Evolutionary conservation across 2,329 filamentous ascomycete species (phyloP), one percentile per base, ranked within the genome.

Genomic region (Tolypocladium capitatum): DNA sequence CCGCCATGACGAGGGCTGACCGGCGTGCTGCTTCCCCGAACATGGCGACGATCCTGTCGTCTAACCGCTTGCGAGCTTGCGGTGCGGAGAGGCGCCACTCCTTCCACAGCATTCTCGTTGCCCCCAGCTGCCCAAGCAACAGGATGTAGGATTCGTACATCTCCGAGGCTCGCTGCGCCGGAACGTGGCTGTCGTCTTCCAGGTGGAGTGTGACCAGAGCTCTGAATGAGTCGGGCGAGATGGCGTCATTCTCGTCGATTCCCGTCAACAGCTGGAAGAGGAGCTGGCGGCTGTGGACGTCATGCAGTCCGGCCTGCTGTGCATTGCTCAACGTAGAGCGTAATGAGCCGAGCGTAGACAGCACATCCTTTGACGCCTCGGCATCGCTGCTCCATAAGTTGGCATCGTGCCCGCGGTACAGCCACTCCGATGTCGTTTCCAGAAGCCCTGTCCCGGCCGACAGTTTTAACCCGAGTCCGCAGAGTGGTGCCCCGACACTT

Each of bases 251-350:
- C n/a, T 61, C 53, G 27, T 55, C 49, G 21, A 59, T 34, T 7
- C 63, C 62, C 10, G 60, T 61, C 27, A 66, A 50, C 8, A 64
- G 27, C 28, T 57, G 52, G 2, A 66, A 47, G 16, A 66, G 54
- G 10, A 48, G 34, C 35, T 58, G 57, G 21, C 59, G 57, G 14
- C 53, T 50, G n/a, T 46, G 38, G 27, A 27, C 24, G 1, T 40
- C 18, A 18, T 44, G 43, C 31, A 43, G 24, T 27, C 38, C 36
- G 1, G 35, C 28, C 5, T 32, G 18, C 6, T 28, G 10, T 13
- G 16, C 11, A 16, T 30, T 43, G 44, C 42, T 40, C 27, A 53
- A 10, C 5, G 21, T 28, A 6, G 24, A 21, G 14, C 41, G 27
- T 27, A 62, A 54, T 9, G 45, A 50, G 14, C 48, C 35, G 3